A percentile compares a stretch with the other conserved stretches of the same genome.
These are phyloP conservation scores for Dendrocalamus latiflorus DNA, from an alignment of 202 grass and related monocot genomes.

Conservation along the genomic window DNA sequence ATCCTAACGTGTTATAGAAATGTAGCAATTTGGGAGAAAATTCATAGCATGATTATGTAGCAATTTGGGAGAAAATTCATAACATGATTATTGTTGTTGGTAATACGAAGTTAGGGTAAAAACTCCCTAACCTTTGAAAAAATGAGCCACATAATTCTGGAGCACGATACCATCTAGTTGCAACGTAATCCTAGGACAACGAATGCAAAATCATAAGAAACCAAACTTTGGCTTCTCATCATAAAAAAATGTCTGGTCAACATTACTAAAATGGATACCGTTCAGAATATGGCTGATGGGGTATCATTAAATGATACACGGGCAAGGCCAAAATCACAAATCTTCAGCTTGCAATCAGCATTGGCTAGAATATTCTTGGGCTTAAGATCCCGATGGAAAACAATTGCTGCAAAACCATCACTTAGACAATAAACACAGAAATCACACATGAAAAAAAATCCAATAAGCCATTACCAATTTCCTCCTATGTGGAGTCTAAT, in stretches of 20 bases:
- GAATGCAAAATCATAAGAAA: constrained; percentile 22
- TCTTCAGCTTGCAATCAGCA: constrained; percentile 96
- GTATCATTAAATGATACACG: constrained; percentile 93
- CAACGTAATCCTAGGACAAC: constrained; percentile 79
- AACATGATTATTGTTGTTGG: neutral
- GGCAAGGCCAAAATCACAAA: constrained; percentile 97
- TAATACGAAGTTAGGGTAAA: constrained; percentile 10
- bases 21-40: no score
- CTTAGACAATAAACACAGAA: no score
- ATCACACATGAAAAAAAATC: no score
- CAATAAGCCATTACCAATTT: no score
- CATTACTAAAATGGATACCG: constrained; percentile 54
- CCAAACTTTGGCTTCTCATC: neutral
- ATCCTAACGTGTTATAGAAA: no score
- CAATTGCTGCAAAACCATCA: no score
- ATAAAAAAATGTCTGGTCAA: neutral
- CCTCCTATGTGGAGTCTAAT: no score
- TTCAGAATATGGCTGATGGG: constrained; percentile 98
- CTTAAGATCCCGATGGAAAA: no score
- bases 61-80: neutral
- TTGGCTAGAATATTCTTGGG: no score
- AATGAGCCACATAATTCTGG: constrained; percentile 96
- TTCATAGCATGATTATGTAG: neutral
- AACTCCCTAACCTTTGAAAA: constrained; percentile 76
- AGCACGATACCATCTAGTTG: constrained; percentile 99